phyloP scores from a whole-genome alignment of 2,329 filamentous ascomycete species.

The Blastomyces gilchristii region DNA sequence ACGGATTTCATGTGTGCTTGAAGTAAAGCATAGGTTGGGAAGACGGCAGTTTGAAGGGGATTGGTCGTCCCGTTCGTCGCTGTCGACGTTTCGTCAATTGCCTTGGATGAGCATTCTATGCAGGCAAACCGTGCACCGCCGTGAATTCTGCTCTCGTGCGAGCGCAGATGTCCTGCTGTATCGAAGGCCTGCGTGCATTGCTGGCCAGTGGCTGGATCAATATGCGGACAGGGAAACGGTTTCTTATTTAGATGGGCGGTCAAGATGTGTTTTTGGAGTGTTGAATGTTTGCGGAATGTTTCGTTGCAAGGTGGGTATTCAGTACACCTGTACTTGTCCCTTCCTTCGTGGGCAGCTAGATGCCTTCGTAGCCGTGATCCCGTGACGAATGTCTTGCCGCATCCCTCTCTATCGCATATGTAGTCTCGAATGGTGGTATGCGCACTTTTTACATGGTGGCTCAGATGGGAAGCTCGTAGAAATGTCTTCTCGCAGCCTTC shows the following conservation, averaged over 20 bases:
- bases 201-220: constrained; percentile 43
- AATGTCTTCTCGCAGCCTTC: constrained; percentile 71
- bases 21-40: constrained; percentile 61
- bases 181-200: constrained; percentile 62
- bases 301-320: constrained; percentile 60
- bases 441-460: constrained; percentile 72
- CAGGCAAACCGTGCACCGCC: constrained; percentile 64
- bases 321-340: constrained; percentile 64
- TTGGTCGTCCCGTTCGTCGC: constrained; percentile 8
- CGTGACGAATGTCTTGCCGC: constrained; percentile 72
- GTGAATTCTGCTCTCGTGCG: constrained; percentile 63
- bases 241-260: constrained; percentile 62
- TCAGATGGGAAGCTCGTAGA: constrained; percentile 73
- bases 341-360: constrained; percentile 64
- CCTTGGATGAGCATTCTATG: constrained; percentile 51
- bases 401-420: constrained; percentile 59
- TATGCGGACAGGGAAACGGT: constrained; percentile 58
- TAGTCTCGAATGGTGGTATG: constrained; percentile 64
- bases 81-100: constrained; percentile 21
- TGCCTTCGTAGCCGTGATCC: constrained; percentile 68
- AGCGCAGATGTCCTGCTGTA: constrained; percentile 57
- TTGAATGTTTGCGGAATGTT: constrained; percentile 79
- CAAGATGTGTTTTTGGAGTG: constrained; percentile 71
- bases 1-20: constrained; percentile 61
- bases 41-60: constrained; percentile 35